phyloP scores from a whole-genome alignment of 768 basidiomycete genomes.

The Hypholoma fasciculare region DNA sequence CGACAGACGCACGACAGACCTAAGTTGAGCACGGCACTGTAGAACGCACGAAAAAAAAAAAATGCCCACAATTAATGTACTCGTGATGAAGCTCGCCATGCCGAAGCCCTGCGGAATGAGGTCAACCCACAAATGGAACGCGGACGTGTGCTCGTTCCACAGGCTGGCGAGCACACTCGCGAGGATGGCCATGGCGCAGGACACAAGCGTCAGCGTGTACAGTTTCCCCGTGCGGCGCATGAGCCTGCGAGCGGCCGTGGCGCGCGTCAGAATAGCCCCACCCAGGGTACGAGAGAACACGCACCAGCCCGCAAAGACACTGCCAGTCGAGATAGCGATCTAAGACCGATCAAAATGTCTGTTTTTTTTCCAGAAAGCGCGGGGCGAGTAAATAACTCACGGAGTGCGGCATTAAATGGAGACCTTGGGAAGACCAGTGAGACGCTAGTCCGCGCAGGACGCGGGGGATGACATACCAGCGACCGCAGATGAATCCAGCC shows the following conservation, averaged over 20 bases:
- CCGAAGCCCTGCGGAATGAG: constrained; percentile 83
- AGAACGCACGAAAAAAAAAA: neutral
- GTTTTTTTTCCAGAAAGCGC: constrained; percentile 6
- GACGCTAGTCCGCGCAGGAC: neutral
- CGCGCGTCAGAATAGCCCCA: constrained; percentile 7
- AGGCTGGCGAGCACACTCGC: constrained; percentile 59
- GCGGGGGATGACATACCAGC: constrained; percentile 54
- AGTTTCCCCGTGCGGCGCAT: constrained; percentile 88
- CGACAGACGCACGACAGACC: constrained; percentile 7
- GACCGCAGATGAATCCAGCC: constrained; percentile 62
- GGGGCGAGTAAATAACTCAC: constrained; percentile 41
- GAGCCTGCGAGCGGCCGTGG: constrained; percentile 48
- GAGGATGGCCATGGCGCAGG: constrained; percentile 59
- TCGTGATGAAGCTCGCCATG: constrained; percentile 84
- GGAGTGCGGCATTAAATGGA: constrained; percentile 90
- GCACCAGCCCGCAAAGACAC: constrained; percentile 85
- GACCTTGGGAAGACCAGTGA: constrained; percentile 42
- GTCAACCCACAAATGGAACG: constrained; percentile 73
- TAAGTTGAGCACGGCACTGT: neutral
- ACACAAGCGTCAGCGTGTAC: constrained; percentile 68
- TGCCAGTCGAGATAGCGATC: constrained; percentile 82
- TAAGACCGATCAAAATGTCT: constrained; percentile 30
- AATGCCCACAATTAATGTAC: constrained; percentile 72
- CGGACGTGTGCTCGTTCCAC: constrained; percentile 66
- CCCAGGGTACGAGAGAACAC: constrained; percentile 20